Evolutionary conservation across 192 early-diverging fungal genomes (phyloP).

Genomic region (Backusella circina): DNA sequence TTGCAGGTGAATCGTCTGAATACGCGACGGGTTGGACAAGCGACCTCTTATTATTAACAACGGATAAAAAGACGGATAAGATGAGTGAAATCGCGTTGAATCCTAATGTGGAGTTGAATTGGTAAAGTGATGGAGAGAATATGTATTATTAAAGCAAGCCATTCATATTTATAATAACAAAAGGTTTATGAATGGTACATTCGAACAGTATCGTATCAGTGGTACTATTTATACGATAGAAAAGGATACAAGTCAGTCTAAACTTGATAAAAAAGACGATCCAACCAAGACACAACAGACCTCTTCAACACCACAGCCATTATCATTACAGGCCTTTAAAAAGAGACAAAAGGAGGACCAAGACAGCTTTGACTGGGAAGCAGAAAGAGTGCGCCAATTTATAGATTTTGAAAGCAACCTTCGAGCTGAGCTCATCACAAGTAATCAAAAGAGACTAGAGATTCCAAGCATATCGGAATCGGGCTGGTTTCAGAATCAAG

Average conservation of each 20-base stretch:
- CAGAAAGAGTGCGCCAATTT: slow-evolving; percentile 28
- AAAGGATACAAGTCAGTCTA: not conserved
- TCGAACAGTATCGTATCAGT: slow-evolving; percentile 36
- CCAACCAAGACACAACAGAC: not conserved
- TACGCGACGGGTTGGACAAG: slow-evolving; percentile 27
- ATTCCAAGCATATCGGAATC: slow-evolving; percentile 10
- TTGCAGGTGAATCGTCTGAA: slow-evolving; percentile 26
- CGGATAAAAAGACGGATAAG: slow-evolving; percentile 30
- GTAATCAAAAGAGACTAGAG: not conserved
- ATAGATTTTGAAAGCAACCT: slow-evolving; percentile 17
- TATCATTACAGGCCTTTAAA: slow-evolving; percentile 10
- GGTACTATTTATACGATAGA: slow-evolving; percentile 23
- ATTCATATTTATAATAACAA: not conserved
- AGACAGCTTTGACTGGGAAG: slow-evolving; percentile 32
- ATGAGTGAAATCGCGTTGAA: slow-evolving; percentile 24
- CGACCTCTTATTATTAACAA: slow-evolving; percentile 20
- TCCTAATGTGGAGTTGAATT: slow-evolving; percentile 26
- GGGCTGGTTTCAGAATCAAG: slow-evolving; percentile 9
- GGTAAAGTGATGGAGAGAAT: slow-evolving; percentile 12
- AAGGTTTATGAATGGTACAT: slow-evolving; percentile 33
- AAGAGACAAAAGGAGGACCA: not conserved
- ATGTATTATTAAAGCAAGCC: not conserved
- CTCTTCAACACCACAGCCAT: not conserved
- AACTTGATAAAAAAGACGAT: not conserved
- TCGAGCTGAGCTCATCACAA: slow-evolving; percentile 16